Base-by-base conservation (phyloP, 192 early-diverging fungal genomes). In the Allomyces macrogynus region DNA sequence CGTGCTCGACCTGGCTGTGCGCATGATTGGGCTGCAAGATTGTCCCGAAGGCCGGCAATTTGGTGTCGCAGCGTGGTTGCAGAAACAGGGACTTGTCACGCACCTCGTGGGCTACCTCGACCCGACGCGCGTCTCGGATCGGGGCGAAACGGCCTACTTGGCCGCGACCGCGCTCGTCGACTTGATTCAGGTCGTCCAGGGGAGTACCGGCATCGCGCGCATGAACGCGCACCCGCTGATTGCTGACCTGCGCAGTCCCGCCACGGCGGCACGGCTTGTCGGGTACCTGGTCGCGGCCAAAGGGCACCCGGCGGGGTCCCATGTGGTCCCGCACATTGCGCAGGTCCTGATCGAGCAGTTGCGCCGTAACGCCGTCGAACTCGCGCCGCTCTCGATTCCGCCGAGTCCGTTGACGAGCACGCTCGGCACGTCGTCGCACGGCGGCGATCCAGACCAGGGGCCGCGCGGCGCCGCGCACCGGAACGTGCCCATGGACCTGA, bases 271-370 rank as follows among this genome's bases (percentile, higher is more conserved):
- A 62, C 67, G 76, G 24, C 78, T 86, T 43, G 79, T 99, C 26
- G 85, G 89, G 10, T 76, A 78, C 60, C 95, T 84, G 67, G 97
- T 99, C 93, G 81, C 97, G 11, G 80, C 87, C 62, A 61, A 70
- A 24, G 66, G 71, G 3, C 89, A 86, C 10, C 86, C 89, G 16
- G 78, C 87, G 69, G 83, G 87, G 24, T 87, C 89, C 0, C 92
- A 87, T 20, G 87, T 89, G 16, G 79, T 99, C 40, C 90, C 85
- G 63, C 95, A 94, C 72, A 92, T 92, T 67, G 90, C 94, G 43
- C 89, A 86, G 62, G 93, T 99, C 67, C 87, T 99, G 68, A 95
- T 99, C 67, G 94, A 99, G 78, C 77, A 97, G 20, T 92, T 99
- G 73, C 84, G 95, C 66, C 85, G 92, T 66, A 96, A 95, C 73